These are phyloP conservation scores for Aspergillus piperis DNA, from an alignment of 2,329 filamentous ascomycete genomes.

Conservation along the genomic window DNA sequence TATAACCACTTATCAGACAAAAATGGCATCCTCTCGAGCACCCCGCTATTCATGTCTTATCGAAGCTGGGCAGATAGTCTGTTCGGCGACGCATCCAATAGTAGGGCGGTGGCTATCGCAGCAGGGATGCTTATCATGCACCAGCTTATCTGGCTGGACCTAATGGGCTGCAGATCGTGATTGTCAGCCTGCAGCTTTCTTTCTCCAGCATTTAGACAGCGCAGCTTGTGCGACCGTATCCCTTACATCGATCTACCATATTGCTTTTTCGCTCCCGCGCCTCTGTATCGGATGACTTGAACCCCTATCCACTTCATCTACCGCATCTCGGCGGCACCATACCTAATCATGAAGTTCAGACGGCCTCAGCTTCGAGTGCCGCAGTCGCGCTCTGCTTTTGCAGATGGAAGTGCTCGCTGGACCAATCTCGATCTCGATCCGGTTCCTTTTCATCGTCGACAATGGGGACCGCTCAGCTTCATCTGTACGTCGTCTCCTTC, in stretches of 20 bases:
- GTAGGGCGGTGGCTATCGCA: neutral
- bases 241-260: neutral
- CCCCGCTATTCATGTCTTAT: conserved; percentile 2
- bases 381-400: conserved; percentile 50
- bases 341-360: conserved; percentile 30
- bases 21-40: neutral
- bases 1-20: neutral
- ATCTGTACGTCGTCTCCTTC: conserved; percentile 29
- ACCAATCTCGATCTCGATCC: conserved; percentile 55
- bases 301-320: neutral
- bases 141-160: neutral
- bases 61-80: neutral
- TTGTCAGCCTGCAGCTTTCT: conserved; percentile 1
- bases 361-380: conserved; percentile 47
- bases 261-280: neutral
- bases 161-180: neutral
- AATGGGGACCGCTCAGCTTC: conserved; percentile 51
- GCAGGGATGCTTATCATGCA: conserved; percentile 2
- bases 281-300: neutral
- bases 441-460: conserved; percentile 44
- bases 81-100: conserved; percentile 3
- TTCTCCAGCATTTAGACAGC: neutral
- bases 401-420: conserved; percentile 46
- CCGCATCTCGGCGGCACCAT: neutral
- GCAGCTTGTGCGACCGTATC: neutral